Evolutionary conservation across 306 rosid genomes (phyloP), one percentile per base, ranked within the genome.

Genomic region (Dryas octopetala): DNA sequence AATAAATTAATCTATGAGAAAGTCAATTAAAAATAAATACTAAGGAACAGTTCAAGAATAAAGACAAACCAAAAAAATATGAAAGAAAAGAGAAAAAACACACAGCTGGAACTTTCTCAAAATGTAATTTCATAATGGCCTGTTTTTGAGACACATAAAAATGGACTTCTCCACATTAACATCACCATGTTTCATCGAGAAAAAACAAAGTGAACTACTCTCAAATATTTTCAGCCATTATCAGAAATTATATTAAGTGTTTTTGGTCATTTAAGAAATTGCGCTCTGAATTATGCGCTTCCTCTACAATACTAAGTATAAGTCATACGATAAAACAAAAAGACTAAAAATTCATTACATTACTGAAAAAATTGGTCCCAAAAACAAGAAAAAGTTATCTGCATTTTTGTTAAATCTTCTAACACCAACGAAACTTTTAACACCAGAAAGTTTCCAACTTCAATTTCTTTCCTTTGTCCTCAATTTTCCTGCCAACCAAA

Each of bases 1-100:
- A 78, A 68, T 13, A 74, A 72, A 78, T 15, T 69, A 50, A 66
- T 54, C 80, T 66, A 59, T 77, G 71, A 80, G 63, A 54, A 71
- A 45, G 66, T 14, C 40, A 73, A 67, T 48, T 48, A 58, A 74
- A 47, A 51, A 57, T 59, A 64, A 62, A 66, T 45, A 64, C 44
- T 4, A 53, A 60, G 23, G 17, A 43, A 2, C 2, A 14, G 9
- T 41, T 12, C 64, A 23, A 53, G 43, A 53, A 52, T 12, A 41
- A 62, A 32, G 4, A 44, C 12, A 71, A 48, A 12, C n/a, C 2
- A 71, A 63, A 15, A 14, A 26, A 32, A 32, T 32, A 32, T 32
- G 38, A 2, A 1, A 55, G 43, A 38, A 53, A 23, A 23, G 23
- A 23, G 23, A 23, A 14, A 15, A 58, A 58, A 16, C 23, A 23